Percentiles rank a stretch among this genome's conserved stretches.
These are phyloP conservation scores for Cryptosporidium bovis DNA, from an alignment of 169 alveolate species.

Conservation along the genomic window DNA sequence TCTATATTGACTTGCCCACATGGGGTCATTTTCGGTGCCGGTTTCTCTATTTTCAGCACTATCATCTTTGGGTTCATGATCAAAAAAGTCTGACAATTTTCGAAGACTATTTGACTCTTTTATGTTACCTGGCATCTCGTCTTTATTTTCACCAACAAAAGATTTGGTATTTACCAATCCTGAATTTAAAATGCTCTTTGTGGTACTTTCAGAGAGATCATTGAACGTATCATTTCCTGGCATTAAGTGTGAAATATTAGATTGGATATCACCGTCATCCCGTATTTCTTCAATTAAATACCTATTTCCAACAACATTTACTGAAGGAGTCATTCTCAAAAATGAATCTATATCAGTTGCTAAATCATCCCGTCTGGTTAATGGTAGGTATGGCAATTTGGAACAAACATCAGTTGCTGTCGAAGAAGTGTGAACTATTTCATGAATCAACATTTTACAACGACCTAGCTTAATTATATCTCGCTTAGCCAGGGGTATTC, in stretches of 20 bases:
- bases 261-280: background rate
- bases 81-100: background rate
- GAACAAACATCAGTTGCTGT: constrained; percentile 45
- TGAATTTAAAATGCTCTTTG: background rate
- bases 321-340: constrained; percentile 18
- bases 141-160: background rate
- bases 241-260: background rate
- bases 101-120: background rate
- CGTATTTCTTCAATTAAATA: background rate
- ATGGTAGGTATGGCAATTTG: constrained; percentile 32
- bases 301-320: too few species aligned
- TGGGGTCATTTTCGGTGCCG: background rate
- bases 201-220: background rate
- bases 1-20: background rate
- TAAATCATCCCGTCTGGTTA: constrained; percentile 15
- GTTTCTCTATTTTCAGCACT: too few species aligned
- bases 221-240: background rate
- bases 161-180: background rate
- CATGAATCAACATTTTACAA: constrained; percentile 64
- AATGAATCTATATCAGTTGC: constrained; percentile 7
- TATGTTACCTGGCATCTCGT: background rate
- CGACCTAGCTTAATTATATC: constrained; percentile 61
- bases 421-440: constrained; percentile 32
- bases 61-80: background rate
- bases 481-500: constrained; percentile 45